phyloP scores from a whole-genome alignment of 2,329 filamentous ascomycete species.

The Sporothrix humicola region DNA sequence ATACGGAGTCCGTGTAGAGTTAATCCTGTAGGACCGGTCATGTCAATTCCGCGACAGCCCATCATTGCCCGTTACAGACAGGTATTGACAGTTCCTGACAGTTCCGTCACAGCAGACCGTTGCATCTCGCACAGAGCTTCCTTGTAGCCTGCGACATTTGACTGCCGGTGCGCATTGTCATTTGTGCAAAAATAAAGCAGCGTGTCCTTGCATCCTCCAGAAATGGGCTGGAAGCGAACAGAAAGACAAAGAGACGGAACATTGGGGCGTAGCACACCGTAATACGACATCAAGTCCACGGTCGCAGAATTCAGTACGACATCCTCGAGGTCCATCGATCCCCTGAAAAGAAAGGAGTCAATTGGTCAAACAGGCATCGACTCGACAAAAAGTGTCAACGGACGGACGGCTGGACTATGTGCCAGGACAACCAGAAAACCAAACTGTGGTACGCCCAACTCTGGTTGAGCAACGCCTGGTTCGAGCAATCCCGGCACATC shows the following conservation, averaged over 20 bases:
- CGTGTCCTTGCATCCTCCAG: not conserved
- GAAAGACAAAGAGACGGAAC: not conserved
- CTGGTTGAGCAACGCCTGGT: slow-evolving; percentile 15
- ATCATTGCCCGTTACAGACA: not conserved
- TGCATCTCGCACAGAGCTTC: not conserved
- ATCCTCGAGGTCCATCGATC: not conserved
- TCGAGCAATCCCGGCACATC: slow-evolving; percentile 19
- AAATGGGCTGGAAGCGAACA: not conserved
- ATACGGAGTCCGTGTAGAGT: too few relatives aligned
- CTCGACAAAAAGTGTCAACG: not conserved
- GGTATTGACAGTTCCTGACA: too few relatives aligned
- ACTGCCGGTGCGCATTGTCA: slow-evolving; percentile 24
- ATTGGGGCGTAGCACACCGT: slow-evolving; percentile 14
- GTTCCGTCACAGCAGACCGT: not conserved
- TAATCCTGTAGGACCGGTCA: not conserved
- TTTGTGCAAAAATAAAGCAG: slow-evolving; percentile 22
- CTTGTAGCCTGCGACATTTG: not conserved
- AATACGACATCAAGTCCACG: not conserved
- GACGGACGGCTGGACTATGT: not conserved
- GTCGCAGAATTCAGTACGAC: not conserved
- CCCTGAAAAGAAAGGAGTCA: not conserved
- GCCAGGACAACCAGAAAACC: not conserved
- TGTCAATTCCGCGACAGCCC: not conserved
- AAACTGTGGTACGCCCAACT: slow-evolving; percentile 4
- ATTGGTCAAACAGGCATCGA: too few relatives aligned